Conservation (phyloP, 257 asterid genomes). For the Nicotiana tabacum region DNA sequence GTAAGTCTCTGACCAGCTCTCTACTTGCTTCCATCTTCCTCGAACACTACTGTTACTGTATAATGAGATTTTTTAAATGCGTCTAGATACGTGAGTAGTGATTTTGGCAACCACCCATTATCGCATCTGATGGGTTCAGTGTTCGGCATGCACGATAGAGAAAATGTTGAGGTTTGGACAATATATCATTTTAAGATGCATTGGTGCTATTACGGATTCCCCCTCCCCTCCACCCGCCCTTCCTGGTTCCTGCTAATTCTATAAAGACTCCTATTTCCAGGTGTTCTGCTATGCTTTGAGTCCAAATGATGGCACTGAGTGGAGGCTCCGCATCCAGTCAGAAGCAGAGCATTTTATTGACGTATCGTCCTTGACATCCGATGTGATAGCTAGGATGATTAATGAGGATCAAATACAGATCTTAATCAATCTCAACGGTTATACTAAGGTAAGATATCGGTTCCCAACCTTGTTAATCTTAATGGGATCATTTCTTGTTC, state of each 20-base stretch:
- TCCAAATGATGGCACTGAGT: conserved; percentile 91
- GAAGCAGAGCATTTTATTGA: conserved; percentile 96
- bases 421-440: conserved; percentile 92
- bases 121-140: conserved; percentile 99
- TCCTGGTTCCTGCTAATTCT: background rate
- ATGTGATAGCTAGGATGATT: conserved; percentile 84
- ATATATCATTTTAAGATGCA: conserved; percentile 4
- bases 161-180: conserved; percentile 75
- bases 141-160: conserved; percentile 86
- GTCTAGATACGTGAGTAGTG: conserved; percentile 93
- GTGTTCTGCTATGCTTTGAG: conserved; percentile 96
- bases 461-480: background rate
- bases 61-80: conserved; percentile 1
- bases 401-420: conserved; percentile 89
- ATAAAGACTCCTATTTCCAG: conserved; percentile 31
- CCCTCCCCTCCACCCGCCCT: background rate
- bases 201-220: background rate
- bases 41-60: background rate
- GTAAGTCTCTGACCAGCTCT: conserved; percentile 32
- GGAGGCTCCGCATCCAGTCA: conserved; percentile 87
- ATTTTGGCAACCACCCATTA: conserved; percentile 95
- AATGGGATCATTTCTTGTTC: background rate
- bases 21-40: background rate
- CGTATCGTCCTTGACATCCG: conserved; percentile 90
- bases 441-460: conserved; percentile 60